Percentiles rank a stretch among this genome's conserved stretches.
These are phyloP conservation scores for Phytophthora pluvialis DNA, from an alignment of 352 stramenopile species.

Conservation along the genomic window DNA sequence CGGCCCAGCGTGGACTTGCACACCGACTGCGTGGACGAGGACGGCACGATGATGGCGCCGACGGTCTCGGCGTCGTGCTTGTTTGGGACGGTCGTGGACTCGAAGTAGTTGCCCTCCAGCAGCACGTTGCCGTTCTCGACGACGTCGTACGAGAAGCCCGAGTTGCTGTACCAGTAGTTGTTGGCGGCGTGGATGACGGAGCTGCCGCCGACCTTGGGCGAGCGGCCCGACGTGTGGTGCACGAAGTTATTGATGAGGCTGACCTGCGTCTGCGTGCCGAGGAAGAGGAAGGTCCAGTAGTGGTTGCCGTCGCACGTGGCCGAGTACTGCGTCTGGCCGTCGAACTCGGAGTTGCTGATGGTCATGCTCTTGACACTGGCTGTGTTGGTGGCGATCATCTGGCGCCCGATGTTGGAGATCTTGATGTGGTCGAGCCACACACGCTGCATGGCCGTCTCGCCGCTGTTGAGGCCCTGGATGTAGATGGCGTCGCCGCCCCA, in stretches of 20 bases:
- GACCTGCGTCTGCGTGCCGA: slow-evolving; percentile 34
- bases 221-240: slow-evolving; percentile 48
- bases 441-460: slow-evolving; percentile 31
- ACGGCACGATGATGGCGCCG: slow-evolving; percentile 24
- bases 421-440: slow-evolving; percentile 65
- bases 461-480: slow-evolving; percentile 34
- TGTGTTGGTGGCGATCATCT: slow-evolving; percentile 45
- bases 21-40: slow-evolving; percentile 10
- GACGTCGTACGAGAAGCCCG: slow-evolving; percentile 47
- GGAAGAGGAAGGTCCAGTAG: slow-evolving; percentile 55
- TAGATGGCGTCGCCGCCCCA: slow-evolving; percentile 41
- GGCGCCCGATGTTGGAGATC: slow-evolving; percentile 43
- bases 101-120: slow-evolving; percentile 56
- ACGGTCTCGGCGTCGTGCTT: slow-evolving; percentile 17
- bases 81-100: slow-evolving; percentile 27
- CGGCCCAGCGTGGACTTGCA: slow-evolving; percentile 35
- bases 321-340: slow-evolving; percentile 48
- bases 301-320: slow-evolving; percentile 55
- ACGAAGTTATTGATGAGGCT: slow-evolving; percentile 48
- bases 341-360: slow-evolving; percentile 62
- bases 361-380: slow-evolving; percentile 52
- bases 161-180: slow-evolving; percentile 59
- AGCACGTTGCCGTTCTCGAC: slow-evolving; percentile 42
- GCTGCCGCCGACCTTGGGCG: slow-evolving; percentile 36
- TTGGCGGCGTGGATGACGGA: slow-evolving; percentile 43